Percentiles rank a stretch among this genome's conserved stretches.
Evolutionary conservation across 768 basidiomycete species (phyloP).

Genomic region (Hygrophoropsis aurantiaca): DNA sequence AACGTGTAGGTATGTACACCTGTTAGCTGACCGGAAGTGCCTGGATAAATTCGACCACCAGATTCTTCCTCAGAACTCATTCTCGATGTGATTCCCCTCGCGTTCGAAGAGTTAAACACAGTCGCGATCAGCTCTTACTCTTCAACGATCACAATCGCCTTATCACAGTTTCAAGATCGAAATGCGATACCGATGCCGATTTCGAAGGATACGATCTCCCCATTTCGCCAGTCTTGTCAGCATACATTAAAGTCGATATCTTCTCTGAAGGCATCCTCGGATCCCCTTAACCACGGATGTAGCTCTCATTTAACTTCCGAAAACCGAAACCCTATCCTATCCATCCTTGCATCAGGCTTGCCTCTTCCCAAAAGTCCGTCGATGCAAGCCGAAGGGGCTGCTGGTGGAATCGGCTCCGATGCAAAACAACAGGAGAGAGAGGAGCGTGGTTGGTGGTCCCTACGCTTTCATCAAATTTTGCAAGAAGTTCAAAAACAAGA

Average conservation of each 20-base stretch:
- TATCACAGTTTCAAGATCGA: constrained; percentile 14
- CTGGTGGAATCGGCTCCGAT: constrained; percentile 25
- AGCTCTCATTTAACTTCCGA: constrained; percentile 27
- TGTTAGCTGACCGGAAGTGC: not conserved
- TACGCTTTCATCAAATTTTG: constrained; percentile 63
- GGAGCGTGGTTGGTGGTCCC: constrained; percentile 74
- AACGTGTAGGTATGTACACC: constrained; percentile 27
- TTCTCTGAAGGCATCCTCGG: constrained; percentile 30
- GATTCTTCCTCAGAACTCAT: constrained; percentile 33
- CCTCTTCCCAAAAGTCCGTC: constrained; percentile 78
- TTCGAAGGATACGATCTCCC: constrained; percentile 44
- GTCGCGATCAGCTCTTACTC: constrained; percentile 34
- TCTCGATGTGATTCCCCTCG: constrained; percentile 53
- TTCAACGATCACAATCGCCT: constrained; percentile 35
- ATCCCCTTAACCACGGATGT: constrained; percentile 24
- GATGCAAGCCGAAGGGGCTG: constrained; percentile 44
- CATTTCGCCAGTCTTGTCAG: constrained; percentile 52
- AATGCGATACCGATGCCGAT: not conserved
- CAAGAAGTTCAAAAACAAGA: constrained; percentile 46
- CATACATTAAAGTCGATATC: constrained; percentile 46
- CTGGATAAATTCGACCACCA: constrained; percentile 8
- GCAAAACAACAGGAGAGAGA: constrained; percentile 52
- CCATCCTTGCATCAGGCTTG: constrained; percentile 43
- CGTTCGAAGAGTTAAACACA: constrained; percentile 36
- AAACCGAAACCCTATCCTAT: constrained; percentile 33